Conservation (phyloP, 805 yeast species). For the Metschnikowia reukaufii region DNA sequence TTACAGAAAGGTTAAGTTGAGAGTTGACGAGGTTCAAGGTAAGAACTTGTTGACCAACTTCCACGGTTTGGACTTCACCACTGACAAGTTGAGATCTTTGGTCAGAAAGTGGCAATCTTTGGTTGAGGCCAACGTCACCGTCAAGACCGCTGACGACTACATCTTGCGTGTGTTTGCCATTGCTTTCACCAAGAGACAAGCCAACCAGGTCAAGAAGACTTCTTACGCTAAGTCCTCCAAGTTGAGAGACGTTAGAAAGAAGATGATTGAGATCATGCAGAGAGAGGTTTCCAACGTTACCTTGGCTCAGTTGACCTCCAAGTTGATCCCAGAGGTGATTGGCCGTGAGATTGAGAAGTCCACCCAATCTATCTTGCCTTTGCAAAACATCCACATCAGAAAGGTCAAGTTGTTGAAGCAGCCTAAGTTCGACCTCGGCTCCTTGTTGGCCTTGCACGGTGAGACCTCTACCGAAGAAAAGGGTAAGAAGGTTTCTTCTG, state of each 20-base stretch:
- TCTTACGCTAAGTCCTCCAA: slow-evolving; percentile 97
- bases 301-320: slow-evolving; percentile 93
- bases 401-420: slow-evolving; percentile 97
- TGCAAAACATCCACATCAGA: slow-evolving; percentile 98
- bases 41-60: slow-evolving; percentile 98
- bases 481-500: slow-evolving; percentile 96
- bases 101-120: slow-evolving; percentile 99
- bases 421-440: slow-evolving; percentile 98
- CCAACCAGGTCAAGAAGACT: slow-evolving; percentile 96
- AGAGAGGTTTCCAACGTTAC: slow-evolving; percentile 95
- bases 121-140: slow-evolving; percentile 97
- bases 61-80: slow-evolving; percentile 98
- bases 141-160: slow-evolving; percentile 97
- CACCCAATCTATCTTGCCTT: slow-evolving; percentile 91
- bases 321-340: slow-evolving; percentile 97
- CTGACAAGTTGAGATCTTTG: slow-evolving; percentile 95
- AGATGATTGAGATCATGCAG: slow-evolving; percentile 93
- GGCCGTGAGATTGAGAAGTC: slow-evolving; percentile 98
- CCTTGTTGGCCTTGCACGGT: slow-evolving; percentile 96
- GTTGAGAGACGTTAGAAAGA: slow-evolving; percentile 96
- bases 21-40: slow-evolving; percentile 99
- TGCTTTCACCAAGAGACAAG: slow-evolving; percentile 98
- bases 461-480: slow-evolving; percentile 84
- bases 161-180: slow-evolving; percentile 93
- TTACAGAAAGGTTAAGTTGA: slow-evolving; percentile 93